Conservation (phyloP, 768 basidiomycete genomes). For the Leccinellum albellum region DNA sequence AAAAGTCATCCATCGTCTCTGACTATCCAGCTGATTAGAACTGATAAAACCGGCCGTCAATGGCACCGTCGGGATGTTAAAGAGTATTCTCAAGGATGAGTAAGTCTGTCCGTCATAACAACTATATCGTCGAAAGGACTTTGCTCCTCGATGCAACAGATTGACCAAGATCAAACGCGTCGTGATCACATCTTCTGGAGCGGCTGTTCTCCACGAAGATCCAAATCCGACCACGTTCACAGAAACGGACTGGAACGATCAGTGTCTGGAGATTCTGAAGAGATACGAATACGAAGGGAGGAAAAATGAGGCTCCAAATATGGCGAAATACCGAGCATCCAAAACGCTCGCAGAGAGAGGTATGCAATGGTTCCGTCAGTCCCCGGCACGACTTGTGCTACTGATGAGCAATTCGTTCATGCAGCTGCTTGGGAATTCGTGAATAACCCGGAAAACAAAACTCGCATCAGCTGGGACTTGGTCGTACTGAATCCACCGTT, state of each 20-base stretch:
- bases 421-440: slow-evolving; percentile 50
- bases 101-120: neutral
- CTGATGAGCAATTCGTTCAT: neutral
- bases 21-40: neutral
- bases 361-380: slow-evolving; percentile 9
- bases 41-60: neutral
- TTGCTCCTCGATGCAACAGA: neutral
- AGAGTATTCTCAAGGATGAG: neutral
- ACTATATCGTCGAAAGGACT: neutral
- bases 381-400: neutral
- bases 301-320: slow-evolving; percentile 31
- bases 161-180: slow-evolving; percentile 57
- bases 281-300: slow-evolving; percentile 47
- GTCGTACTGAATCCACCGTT: slow-evolving; percentile 39
- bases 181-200: slow-evolving; percentile 64
- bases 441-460: slow-evolving; percentile 27
- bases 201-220: slow-evolving; percentile 37
- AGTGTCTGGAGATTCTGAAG: slow-evolving; percentile 34
- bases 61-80: neutral
- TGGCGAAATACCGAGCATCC: slow-evolving; percentile 51
- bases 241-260: slow-evolving; percentile 62
- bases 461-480: slow-evolving; percentile 37
- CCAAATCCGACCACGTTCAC: slow-evolving; percentile 32
- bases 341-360: slow-evolving; percentile 66
- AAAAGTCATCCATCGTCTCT: neutral